phyloP scores from a whole-genome alignment of 1,284 basidiomycete genomes.

The Rhodotorula sp. region DNA sequence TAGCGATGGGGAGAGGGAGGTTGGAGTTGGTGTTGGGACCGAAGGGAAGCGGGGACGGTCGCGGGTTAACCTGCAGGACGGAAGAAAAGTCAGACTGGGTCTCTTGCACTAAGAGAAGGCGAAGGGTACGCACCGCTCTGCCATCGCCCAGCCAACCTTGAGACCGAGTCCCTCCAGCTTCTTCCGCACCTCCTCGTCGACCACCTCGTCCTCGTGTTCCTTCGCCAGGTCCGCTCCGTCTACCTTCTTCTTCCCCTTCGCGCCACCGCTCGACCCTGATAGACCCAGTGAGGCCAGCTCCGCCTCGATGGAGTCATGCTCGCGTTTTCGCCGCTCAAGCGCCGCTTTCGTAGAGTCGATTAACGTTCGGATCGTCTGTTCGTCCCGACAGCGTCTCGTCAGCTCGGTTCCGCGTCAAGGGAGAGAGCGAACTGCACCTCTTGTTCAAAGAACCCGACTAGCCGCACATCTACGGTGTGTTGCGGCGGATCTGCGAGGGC shows the following conservation, averaged over 20 bases:
- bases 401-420: neutral
- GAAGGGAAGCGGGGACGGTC: constrained; percentile 35
- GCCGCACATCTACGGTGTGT: constrained; percentile 33
- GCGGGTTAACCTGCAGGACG: constrained; percentile 21
- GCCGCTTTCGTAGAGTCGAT: constrained; percentile 40
- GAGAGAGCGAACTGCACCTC: constrained; percentile 24
- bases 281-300: constrained; percentile 25
- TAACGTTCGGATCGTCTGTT: constrained; percentile 61
- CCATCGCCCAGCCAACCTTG: constrained; percentile 37
- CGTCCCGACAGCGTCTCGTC: no score
- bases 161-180: constrained; percentile 40
- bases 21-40: neutral
- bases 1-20: constrained; percentile 7
- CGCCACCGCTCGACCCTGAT: neutral
- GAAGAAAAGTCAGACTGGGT: neutral
- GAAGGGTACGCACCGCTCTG: constrained; percentile 34
- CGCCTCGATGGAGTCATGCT: constrained; percentile 18
- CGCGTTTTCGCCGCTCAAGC: constrained; percentile 40
- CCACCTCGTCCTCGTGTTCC: neutral
- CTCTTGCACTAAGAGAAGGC: neutral
- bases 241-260: neutral
- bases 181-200: constrained; percentile 29
- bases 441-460: constrained; percentile 36
- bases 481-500: constrained; percentile 30
- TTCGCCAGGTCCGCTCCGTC: neutral